Conservation (phyloP, 129 eudicot species). For the Erigeron canadensis region DNA sequence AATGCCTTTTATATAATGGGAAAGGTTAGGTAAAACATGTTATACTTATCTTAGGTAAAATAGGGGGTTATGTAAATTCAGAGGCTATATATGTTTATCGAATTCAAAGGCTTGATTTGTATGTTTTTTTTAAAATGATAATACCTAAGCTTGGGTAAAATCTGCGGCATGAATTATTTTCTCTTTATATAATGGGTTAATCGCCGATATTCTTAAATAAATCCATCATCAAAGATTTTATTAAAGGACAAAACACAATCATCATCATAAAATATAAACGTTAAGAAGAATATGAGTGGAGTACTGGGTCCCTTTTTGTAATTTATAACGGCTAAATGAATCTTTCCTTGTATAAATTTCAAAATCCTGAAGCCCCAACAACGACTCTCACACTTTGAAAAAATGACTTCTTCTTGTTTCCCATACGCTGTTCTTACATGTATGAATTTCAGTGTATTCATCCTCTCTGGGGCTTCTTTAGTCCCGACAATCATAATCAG, state of each 20-base stretch:
- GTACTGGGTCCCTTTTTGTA: neutral
- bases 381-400: conserved; percentile 1
- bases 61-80: no score
- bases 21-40: no score
- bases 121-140: no score
- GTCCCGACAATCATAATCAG: conserved; percentile 54
- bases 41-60: no score
- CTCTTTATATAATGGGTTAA: no score
- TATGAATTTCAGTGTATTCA: conserved; percentile 52
- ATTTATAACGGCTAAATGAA: conserved; percentile 17
- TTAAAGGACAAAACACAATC: no score
- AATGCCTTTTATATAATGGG: no score
- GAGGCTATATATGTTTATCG: no score
- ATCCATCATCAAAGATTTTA: neutral
- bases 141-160: no score
- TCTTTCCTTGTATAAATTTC: conserved; percentile 17
- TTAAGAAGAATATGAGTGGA: neutral
- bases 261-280: conserved; percentile 3
- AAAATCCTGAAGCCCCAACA: conserved; percentile 21
- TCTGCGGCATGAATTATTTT: no score
- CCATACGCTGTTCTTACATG: conserved; percentile 46
- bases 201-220: no score
- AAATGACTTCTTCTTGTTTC: conserved; percentile 55
- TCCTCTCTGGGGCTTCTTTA: conserved; percentile 54
- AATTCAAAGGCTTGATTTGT: no score